A percentile compares a stretch with the other conserved stretches of the same genome.
phyloP scores from a whole-genome alignment of 2,329 filamentous ascomycete genomes.

The Fusarium luffae region DNA sequence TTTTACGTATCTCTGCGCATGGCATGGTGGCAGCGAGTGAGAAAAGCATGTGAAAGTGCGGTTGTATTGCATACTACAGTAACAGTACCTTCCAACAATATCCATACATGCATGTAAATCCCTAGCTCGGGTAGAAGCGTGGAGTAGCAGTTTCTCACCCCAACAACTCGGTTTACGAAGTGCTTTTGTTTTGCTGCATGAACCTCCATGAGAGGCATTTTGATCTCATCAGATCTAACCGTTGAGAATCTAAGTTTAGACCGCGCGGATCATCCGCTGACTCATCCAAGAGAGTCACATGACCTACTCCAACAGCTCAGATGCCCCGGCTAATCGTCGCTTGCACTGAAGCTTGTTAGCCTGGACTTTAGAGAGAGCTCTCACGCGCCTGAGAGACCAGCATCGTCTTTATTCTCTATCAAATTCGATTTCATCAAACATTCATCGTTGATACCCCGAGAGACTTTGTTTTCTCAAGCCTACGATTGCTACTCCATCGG shows the following conservation, averaged over 20 bases:
- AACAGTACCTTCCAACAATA: slow-evolving; percentile 4
- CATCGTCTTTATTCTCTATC: slow-evolving; percentile 27
- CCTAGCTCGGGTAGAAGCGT: slow-evolving; percentile 35
- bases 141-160: slow-evolving; percentile 15
- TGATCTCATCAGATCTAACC: slow-evolving; percentile 35
- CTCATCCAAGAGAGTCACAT: slow-evolving; percentile 17
- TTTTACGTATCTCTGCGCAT: slow-evolving; percentile 11
- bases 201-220: slow-evolving; percentile 11
- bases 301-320: slow-evolving; percentile 10
- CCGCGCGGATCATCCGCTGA: not conserved
- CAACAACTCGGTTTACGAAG: slow-evolving; percentile 35
- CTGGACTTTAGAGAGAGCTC: slow-evolving; percentile 28
- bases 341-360: slow-evolving; percentile 24
- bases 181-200: slow-evolving; percentile 7
- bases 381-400: slow-evolving; percentile 31
- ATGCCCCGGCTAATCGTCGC: slow-evolving; percentile 36
- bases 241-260: slow-evolving; percentile 33
- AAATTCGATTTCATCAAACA: not conserved
- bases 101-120: not conserved
- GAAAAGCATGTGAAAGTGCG: slow-evolving; percentile 44
- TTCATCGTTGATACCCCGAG: not conserved
- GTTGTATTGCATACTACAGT: slow-evolving; percentile 40
- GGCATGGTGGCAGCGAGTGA: not conserved
- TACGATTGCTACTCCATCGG: not conserved
- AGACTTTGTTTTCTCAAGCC: not conserved